Base-by-base conservation (phyloP, 1,284 basidiomycete genomes). In the Pseudozyma hubeiensis region DNA sequence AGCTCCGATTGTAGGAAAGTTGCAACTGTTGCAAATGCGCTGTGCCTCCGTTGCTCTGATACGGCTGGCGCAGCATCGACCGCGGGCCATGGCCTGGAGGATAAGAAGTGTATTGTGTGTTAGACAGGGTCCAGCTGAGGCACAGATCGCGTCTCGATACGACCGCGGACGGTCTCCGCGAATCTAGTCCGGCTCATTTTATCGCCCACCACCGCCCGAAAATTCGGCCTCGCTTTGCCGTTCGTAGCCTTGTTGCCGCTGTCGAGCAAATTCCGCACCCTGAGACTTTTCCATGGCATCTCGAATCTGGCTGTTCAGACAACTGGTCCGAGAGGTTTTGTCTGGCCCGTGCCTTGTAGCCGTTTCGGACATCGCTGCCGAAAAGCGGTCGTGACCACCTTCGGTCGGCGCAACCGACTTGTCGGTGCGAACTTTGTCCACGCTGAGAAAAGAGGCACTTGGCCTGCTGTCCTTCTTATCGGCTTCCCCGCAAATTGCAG, bases 111-210 rank as follows among this genome's bases (percentile, higher is more conserved):
- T 37, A 37, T 14, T 10, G 35, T 37, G 14, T 14, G 35, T 10
- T 37, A 37, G 35, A 14, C 35, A 10, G 35, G 35, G 35, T 37
- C 35, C 35, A 8, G 35, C 35, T 14, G 8, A 14, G 39, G 17
- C 2, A 16, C 31, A 31, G 17, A n/a, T 13, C 29, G n/a, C 31
- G 30, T 19, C n/a, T 17, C 7, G 17, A n/a, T 17, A 13, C 14
- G 16, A 37, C 66, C 66, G 60, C 60, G 66, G 60, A 62, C 41
- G 8, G 0, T 17, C 7, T 52, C 52, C 66, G 66, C 60, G 60
- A 56, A 63, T 63, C 60, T 63, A 40, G 66, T 52, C 60, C 66
- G 60, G 5, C 19, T n/a, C 11, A 6, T 7, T 16, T 41, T 7
- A 16, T n/a, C 24, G 24, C 24, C 24, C 24, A 24, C 24, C 24